Base-by-base conservation (phyloP, 1,284 basidiomycete species). In the Microbotryum intermedium region DNA sequence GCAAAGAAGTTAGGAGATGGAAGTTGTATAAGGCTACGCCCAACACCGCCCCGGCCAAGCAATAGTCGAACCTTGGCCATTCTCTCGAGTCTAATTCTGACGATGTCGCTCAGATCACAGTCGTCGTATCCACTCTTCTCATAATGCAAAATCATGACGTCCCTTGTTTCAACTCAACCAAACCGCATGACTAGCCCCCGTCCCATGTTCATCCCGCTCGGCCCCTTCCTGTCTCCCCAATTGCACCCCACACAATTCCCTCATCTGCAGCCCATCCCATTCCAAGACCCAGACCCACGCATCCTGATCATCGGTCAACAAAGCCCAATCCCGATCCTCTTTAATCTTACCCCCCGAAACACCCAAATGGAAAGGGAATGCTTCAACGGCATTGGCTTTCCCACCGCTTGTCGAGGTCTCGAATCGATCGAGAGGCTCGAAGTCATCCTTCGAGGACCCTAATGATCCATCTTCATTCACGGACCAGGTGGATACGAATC, bases 301-400 rank as follows among this genome's bases (percentile, higher is more conserved):
- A 39, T 69, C 60, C 58, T 75, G 72, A 57, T 73, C 74, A 56
- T 74, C 74, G 10, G 75, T 76, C 13, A 76, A 62, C 4, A 67
- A 71, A 56, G 74, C 60, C 60, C 69, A 76, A 21, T 72, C 70
- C 43, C 66, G 61, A 0, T 60, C 64, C 0, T 57, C 50, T 3
- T 63, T 60, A 16, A 54, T 10, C 61, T 18, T 39, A 11, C 34
- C 34, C 11, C 34, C 45, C 13, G 28, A 9, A 10, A 23, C 46
- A 2, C 30, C 51, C 2, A 47, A 57, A 4, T 61, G 45, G 42
- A 61, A 65, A 21, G 74, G 74, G 48, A 73, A 73, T 1, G 73
- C 69, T 53, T 74, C 72, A 50, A 76, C 72, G 3, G 75, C 75
- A 59, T 76, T 75, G 3, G 75, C 75, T 71, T 74, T 75, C 0